Base-by-base conservation (phyloP, 768 basidiomycete species). In the Tricholomella constricta region DNA sequence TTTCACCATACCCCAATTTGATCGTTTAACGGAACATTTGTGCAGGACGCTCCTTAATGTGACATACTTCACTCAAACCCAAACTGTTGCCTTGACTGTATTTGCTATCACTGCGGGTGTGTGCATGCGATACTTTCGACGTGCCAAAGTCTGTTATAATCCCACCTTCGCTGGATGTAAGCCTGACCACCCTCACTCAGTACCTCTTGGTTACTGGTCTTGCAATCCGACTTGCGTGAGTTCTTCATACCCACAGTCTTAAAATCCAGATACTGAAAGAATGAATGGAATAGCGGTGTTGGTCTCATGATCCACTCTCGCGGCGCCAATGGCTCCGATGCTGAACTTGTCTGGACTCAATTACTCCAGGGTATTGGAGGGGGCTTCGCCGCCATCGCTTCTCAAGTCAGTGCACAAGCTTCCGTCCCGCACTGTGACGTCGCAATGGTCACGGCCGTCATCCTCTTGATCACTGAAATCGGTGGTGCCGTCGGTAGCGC, bases 331-430 rank as follows among this genome's bases (percentile, higher is more conserved):
- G 80, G 74, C 0, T 79, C 75, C 27, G 73, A 77, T 29, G 75
- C 74, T 1, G 80, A 82, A 56, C 74, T 89, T 25, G 83, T 89
- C 4, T 74, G 80, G 69, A 82, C 79, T 19, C 89, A 91, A 59
- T 67, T 89, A 45, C 72, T 91, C 14, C 88, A 89, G 69, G 89
- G 88, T 42, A 70, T 85, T 8, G 89, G 89, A 15, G 89, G 89
- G 12, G 89, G 88, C 14, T 76, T 90, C 51, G 85, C 86, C 3
- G 78, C 79, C 7, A 71, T 83, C 36, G 64, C 80, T 4, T 66
- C 76, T 1, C 83, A 83, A 62, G 83, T 85, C 32, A 80, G 78
- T 26, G 80, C 86, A 3, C 87, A 89, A 62, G 86, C 85, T 3
- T 72, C 80, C 10, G 88, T 88, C 3, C 72, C 80, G 0, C 87